Percentiles rank a stretch among this genome's conserved stretches.
Evolutionary conservation across 139 green algal genomes (phyloP).

Genomic region (Pleodorina starrii): DNA sequence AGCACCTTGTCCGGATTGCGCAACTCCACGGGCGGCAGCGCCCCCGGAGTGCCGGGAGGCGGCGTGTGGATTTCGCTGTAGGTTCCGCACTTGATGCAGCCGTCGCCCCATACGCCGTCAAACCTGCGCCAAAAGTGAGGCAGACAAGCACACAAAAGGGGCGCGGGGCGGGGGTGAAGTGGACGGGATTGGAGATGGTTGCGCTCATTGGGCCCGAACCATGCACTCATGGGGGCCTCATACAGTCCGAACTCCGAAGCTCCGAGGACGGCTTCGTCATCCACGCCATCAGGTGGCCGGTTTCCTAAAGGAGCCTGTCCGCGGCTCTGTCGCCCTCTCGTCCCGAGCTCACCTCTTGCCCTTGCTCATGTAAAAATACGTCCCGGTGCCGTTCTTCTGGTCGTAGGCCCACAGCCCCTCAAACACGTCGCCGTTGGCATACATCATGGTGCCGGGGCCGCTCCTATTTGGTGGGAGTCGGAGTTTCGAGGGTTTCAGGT

Average conservation of each 20-base stretch:
- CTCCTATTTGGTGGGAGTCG: too few species aligned
- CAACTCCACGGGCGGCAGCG: conserved; percentile 65
- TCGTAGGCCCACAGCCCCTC: conserved; percentile 77
- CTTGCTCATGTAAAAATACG: conserved; percentile 74
- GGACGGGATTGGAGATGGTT: neutral
- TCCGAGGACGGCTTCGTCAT: neutral
- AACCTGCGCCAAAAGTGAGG: conserved; percentile 19
- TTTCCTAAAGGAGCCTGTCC: neutral
- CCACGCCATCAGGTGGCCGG: neutral
- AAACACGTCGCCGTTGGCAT: conserved; percentile 78
- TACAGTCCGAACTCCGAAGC: neutral
- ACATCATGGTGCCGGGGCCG: conserved; percentile 73
- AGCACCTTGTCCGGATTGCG: conserved; percentile 56
- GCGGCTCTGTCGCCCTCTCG: neutral
- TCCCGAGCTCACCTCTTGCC: conserved; percentile 51
- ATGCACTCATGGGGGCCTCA: neutral
- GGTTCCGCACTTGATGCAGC: conserved; percentile 57
- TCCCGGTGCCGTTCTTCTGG: conserved; percentile 78
- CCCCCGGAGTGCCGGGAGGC: conserved; percentile 59
- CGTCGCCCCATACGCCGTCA: conserved; percentile 59
- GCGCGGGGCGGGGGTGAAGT: neutral
- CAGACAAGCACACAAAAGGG: neutral
- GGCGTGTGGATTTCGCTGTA: conserved; percentile 72
- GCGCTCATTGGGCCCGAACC: neutral
- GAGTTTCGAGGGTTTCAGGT: too few species aligned